Conservation (phyloP, 306 rosid genomes). For the Acacia melanoxylon region DNA sequence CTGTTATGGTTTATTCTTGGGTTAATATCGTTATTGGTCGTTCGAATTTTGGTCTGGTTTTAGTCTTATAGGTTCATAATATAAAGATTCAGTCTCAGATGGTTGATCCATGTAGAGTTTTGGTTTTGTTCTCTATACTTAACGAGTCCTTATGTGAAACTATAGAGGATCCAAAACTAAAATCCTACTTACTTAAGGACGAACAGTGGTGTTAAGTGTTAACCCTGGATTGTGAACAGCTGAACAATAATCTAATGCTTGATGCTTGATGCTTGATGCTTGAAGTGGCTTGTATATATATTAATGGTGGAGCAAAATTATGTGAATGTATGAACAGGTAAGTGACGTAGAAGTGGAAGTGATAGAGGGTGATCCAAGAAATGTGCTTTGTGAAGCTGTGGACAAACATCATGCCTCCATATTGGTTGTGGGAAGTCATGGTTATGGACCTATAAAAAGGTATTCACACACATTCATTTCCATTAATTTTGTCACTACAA, state of each 20-base stretch:
- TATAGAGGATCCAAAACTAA: too few species aligned
- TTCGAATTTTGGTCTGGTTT: too few species aligned
- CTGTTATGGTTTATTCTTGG: not conserved
- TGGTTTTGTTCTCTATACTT: too few species aligned
- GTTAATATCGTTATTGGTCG: too few species aligned
- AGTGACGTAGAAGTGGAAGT: conserved; percentile 44
- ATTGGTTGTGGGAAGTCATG: conserved; percentile 82
- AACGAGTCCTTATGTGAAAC: too few species aligned
- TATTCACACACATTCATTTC: not conserved
- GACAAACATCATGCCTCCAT: conserved; percentile 65
- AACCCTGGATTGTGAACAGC: too few species aligned
- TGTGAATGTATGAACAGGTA: conserved; percentile 53
- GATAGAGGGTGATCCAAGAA: conserved; percentile 74
- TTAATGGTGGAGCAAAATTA: not conserved
- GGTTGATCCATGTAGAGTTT: too few species aligned
- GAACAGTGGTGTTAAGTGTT: too few species aligned
- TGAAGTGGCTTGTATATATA: not conserved
- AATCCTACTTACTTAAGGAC: too few species aligned
- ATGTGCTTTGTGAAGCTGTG: conserved; percentile 70
- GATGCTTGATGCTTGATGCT: not conserved
- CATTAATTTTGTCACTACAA: not conserved
- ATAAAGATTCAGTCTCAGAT: too few species aligned
- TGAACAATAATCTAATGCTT: not conserved
- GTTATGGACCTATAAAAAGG: conserved; percentile 85
- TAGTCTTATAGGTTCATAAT: too few species aligned